Evolutionary conservation across 306 rosid genomes (phyloP).

Genomic region (Leucaena leucocephala): DNA sequence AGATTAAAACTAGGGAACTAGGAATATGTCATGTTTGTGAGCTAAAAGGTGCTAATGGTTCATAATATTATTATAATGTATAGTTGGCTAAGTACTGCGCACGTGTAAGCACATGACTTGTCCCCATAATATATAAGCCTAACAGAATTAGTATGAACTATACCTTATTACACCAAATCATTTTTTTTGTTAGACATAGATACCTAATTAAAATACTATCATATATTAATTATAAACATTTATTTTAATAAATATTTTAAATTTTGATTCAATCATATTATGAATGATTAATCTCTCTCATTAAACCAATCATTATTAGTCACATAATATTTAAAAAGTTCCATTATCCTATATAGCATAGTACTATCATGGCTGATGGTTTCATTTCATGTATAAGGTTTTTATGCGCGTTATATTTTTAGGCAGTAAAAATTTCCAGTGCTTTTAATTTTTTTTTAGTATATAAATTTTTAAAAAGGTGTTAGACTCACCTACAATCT

Average conservation of each 20-base stretch:
- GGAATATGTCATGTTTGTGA: neutral
- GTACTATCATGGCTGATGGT: neutral
- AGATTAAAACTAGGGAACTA: neutral
- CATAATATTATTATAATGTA: neutral
- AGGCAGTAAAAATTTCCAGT: neutral
- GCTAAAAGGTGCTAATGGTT: neutral
- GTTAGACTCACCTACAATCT: no score
- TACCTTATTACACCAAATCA: neutral
- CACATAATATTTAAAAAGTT: neutral
- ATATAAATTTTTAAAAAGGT: no score
- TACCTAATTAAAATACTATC: no score
- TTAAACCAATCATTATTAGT: no score
- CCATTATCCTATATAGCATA: no score
- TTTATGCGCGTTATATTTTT: neutral
- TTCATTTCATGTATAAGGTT: neutral
- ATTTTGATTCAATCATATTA: no score
- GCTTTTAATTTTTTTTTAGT: no score
- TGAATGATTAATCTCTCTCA: no score
- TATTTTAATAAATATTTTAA: no score
- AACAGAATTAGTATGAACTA: neutral
- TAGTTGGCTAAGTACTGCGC: neutral
- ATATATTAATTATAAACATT: no score
- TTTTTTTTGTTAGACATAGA: no score
- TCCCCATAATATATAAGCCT: neutral
- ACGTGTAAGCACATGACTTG: slow-evolving; percentile 11